phyloP scores from a whole-genome alignment of 257 asterid species.

The Scutellaria baicalensis region DNA sequence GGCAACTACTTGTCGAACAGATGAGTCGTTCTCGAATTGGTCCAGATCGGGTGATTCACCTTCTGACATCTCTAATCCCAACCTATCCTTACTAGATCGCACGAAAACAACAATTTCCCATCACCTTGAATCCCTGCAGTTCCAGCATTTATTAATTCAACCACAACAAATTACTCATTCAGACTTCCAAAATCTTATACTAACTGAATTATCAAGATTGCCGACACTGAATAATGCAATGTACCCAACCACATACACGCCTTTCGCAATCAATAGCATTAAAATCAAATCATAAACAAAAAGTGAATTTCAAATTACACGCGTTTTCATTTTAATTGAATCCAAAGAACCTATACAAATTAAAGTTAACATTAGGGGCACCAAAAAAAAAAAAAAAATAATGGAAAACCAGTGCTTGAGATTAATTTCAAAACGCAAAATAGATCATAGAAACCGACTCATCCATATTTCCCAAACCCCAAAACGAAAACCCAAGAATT shows the following conservation, averaged over 20 bases:
- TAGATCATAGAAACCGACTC: background rate
- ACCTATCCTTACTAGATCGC: constrained; percentile 23
- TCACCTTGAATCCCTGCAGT: constrained; percentile 23
- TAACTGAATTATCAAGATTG: background rate
- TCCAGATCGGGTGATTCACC: constrained; percentile 41
- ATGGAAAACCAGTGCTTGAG: background rate
- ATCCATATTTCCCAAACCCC: background rate
- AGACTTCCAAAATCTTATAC: background rate
- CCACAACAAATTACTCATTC: background rate
- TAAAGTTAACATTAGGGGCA: background rate
- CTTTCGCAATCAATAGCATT: too few relatives aligned
- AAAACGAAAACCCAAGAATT: background rate
- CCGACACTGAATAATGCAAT: background rate
- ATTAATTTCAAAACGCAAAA: background rate
- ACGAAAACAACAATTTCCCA: constrained; percentile 28
- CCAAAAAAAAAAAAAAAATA: background rate
- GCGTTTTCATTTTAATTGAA: background rate
- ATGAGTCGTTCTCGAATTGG: constrained; percentile 41
- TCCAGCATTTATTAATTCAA: background rate
- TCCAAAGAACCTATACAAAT: background rate
- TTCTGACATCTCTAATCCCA: constrained; percentile 57
- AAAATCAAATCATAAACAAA: background rate
- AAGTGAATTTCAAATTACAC: background rate
- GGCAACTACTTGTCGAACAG: constrained; percentile 58
- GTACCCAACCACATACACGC: background rate